Evolutionary conservation across 2,329 filamentous ascomycete species (phyloP).

Genomic region (Colletotrichum costaricense): DNA sequence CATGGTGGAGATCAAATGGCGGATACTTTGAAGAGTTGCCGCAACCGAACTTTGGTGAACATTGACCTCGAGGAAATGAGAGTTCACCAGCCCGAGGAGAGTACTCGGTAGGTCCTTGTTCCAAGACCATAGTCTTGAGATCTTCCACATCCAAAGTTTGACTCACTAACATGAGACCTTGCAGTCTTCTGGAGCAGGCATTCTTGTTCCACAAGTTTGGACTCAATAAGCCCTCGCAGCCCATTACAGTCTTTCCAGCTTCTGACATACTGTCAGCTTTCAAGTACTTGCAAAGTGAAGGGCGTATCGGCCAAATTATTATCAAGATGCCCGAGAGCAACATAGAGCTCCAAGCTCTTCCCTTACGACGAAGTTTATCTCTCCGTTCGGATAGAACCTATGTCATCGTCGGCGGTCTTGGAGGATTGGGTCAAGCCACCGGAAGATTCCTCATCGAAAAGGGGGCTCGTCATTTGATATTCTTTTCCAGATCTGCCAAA

Average conservation of each 20-base stretch:
- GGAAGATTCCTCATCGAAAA: slow-evolving; percentile 43
- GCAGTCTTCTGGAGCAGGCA: slow-evolving; percentile 16
- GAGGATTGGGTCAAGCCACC: slow-evolving; percentile 45
- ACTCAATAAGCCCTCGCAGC: slow-evolving; percentile 16
- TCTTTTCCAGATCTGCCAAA: slow-evolving; percentile 43
- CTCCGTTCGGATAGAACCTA: slow-evolving; percentile 37
- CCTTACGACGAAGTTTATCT: neutral
- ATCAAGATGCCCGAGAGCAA: slow-evolving; percentile 38
- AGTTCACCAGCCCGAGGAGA: neutral
- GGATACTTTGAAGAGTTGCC: slow-evolving; percentile 53
- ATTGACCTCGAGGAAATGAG: slow-evolving; percentile 44
- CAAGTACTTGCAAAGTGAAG: slow-evolving; percentile 54
- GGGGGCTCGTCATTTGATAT: slow-evolving; percentile 43
- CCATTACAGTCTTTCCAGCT: slow-evolving; percentile 40
- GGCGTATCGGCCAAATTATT: slow-evolving; percentile 58
- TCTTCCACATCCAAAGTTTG: no score
- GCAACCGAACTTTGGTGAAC: slow-evolving; percentile 46
- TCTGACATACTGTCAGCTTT: slow-evolving; percentile 51
- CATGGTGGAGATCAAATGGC: slow-evolving; percentile 51
- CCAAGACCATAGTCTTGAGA: neutral
- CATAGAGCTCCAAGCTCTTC: neutral
- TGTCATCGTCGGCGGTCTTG: slow-evolving; percentile 46
- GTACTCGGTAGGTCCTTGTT: neutral
- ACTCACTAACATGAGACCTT: neutral
- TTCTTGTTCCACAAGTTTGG: slow-evolving; percentile 12